phyloP scores from a whole-genome alignment of 2,329 filamentous ascomycete genomes.

The Gremmenia infestans region DNA sequence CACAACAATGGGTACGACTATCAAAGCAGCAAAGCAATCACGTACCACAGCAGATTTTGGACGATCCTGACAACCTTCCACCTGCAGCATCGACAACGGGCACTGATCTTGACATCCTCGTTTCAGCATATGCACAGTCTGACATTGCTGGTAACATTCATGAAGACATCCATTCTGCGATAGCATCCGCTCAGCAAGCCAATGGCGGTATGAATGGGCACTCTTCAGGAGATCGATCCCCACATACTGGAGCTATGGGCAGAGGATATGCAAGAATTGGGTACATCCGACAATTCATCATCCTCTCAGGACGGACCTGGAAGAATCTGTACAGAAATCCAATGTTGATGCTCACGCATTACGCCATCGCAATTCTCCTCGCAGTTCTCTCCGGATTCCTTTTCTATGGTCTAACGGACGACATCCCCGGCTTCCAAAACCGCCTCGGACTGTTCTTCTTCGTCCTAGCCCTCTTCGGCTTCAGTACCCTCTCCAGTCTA shows the following conservation, averaged over 20 bases:
- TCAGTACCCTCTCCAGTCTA: conserved; percentile 89
- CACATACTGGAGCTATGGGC: conserved; percentile 55
- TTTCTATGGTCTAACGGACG: conserved; percentile 93
- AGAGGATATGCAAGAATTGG: conserved; percentile 80
- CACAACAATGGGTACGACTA: conserved; percentile 56
- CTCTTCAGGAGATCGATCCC: conserved; percentile 44
- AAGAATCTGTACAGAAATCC: conserved; percentile 96
- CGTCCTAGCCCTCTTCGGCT: conserved; percentile 89
- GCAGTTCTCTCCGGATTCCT: conserved; percentile 92
- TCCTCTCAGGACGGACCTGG: conserved; percentile 89
- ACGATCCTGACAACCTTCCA: conserved; percentile 63
- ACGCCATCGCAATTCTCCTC: conserved; percentile 91
- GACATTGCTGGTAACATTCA: conserved; percentile 69
- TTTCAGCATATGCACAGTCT: conserved; percentile 70
- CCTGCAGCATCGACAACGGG: conserved; percentile 52
- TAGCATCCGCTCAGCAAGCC: conserved; percentile 57
- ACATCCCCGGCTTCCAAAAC: conserved; percentile 97
- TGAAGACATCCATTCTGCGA: conserved; percentile 71
- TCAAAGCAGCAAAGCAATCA: conserved; percentile 46
- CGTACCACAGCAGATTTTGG: conserved; percentile 56
- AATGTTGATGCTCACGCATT: conserved; percentile 97
- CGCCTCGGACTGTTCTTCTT: conserved; percentile 97
- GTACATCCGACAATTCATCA: conserved; percentile 75
- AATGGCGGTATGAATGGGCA: conserved; percentile 59
- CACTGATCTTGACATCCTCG: conserved; percentile 78